Base-by-base conservation (phyloP, 371 early-diverging fungal genomes). In the Rhizopus stolonifer region DNA sequence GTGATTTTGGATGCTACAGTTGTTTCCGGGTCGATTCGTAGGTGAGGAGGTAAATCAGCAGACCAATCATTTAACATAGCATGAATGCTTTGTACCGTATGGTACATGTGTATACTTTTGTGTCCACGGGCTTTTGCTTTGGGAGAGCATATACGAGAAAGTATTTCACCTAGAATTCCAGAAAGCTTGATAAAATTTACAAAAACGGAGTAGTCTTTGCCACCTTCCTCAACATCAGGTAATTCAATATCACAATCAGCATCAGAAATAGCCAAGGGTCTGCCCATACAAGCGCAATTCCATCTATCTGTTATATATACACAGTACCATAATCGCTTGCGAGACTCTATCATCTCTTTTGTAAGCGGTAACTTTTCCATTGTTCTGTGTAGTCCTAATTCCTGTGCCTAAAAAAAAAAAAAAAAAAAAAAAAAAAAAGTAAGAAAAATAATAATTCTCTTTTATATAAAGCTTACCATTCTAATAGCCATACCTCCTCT, bases 191-290 rank as follows among this genome's bases (percentile, higher is more conserved):
- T 52, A 49, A 77, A 69, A 42, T 77, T 56, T 22, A 67, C 55
- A 55, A 77, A 74, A 10, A 74, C 43, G 1, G 57, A 52, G 22
- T 71, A 61, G 15, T 71, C 64, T 19, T 62, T 58, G n/a, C 42
- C 36, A 14, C 52, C 58, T 6, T 60, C 25, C 4, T 56, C 39
- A 22, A 52, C 8, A 9, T 65, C 53, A 23, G 74, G 78, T 4
- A 72, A 44, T 13, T 74, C 78, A 7, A 77, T 65, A 45, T 77
- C 78, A 33, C 78, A 77, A 38, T 77, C 78, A 2, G 72, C 60
- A 46, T 77, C 78, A 8, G 70, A 52, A 58, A 77, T 72, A 3
- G 72, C 72, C 29, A 77, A 44, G 4, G 78, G 78, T 38, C 78
- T 48, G 14, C 72, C 72, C 70, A 77, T 67, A 0, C 61, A 60